Conservation (phyloP, 225 moss, liverwort and hornwort species). For the Marchantia paleacea region DNA sequence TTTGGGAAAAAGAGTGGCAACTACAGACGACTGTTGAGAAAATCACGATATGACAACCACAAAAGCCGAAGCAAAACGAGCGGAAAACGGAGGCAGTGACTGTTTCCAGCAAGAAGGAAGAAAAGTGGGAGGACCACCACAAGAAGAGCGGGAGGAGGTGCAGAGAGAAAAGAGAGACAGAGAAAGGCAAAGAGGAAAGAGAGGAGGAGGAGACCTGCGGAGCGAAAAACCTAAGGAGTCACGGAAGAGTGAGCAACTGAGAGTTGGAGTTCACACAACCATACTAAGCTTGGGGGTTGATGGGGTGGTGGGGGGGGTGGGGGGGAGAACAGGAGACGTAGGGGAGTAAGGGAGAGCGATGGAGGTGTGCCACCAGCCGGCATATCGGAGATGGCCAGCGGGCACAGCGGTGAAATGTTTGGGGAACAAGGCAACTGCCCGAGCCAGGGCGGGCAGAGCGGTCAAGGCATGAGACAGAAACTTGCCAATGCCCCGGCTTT, state of each 20-base stretch:
- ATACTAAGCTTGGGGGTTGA: not conserved
- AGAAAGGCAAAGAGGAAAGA: not conserved
- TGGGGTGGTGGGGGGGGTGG: not conserved
- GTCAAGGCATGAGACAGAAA: not conserved
- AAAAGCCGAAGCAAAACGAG: not conserved
- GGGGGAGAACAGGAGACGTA: no score
- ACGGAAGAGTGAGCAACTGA: not conserved
- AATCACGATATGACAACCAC: not conserved
- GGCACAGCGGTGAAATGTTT: not conserved
- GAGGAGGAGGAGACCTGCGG: not conserved
- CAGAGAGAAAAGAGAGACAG: not conserved
- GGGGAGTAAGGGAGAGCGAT: not conserved
- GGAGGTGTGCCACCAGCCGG: not conserved
- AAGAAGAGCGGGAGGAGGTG: no score
- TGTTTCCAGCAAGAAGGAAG: not conserved
- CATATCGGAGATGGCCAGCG: not conserved
- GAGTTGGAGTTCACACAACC: not conserved
- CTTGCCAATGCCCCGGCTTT: not conserved
- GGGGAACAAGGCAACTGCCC: conserved; percentile 1
- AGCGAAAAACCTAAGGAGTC: not conserved
- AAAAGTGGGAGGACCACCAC: not conserved
- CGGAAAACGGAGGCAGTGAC: not conserved
- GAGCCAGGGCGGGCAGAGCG: not conserved
- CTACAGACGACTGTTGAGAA: not conserved
- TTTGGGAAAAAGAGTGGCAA: not conserved